These are phyloP conservation scores for Solanum microdontum DNA, from an alignment of 257 asterid species.

Conservation along the genomic window DNA sequence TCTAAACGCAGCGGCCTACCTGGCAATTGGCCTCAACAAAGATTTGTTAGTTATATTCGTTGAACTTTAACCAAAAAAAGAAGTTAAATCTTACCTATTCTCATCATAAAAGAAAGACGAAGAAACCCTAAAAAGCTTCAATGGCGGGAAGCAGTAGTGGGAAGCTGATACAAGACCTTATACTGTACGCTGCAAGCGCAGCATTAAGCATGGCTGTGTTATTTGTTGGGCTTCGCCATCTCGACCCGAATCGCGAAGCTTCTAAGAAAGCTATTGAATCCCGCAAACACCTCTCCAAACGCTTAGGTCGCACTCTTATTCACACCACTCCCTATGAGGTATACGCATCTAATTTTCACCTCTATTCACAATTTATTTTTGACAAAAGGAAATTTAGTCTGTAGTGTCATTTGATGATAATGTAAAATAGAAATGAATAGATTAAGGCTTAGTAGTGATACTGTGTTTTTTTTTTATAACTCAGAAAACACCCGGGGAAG, in stretches of 20 bases:
- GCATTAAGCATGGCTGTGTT: background rate
- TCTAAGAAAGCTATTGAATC: background rate
- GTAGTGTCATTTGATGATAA: background rate
- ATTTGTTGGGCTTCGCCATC: background rate
- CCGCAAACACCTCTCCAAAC: slow-evolving; percentile 5
- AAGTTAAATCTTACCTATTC: background rate
- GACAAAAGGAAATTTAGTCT: background rate
- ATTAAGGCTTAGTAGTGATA: background rate
- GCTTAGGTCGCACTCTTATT: slow-evolving; percentile 3
- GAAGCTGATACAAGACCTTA: background rate
- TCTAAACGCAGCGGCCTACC: background rate
- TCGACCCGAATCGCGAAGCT: slow-evolving; percentile 7
- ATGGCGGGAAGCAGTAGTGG: background rate
- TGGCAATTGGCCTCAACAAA: background rate
- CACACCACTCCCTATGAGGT: slow-evolving; percentile 1
- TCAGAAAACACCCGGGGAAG: too few species aligned
- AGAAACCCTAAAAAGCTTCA: background rate
- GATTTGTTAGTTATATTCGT: background rate
- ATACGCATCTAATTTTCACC: background rate
- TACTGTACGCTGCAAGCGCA: slow-evolving; percentile 1
- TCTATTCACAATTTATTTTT: too few species aligned
- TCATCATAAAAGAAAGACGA: background rate
- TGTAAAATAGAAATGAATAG: background rate
- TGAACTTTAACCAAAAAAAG: background rate
- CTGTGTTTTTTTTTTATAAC: background rate